A percentile compares a stretch with the other conserved stretches of the same genome.
Conservation (phyloP, 306 rosid species). For the Ceratonia siliqua region DNA sequence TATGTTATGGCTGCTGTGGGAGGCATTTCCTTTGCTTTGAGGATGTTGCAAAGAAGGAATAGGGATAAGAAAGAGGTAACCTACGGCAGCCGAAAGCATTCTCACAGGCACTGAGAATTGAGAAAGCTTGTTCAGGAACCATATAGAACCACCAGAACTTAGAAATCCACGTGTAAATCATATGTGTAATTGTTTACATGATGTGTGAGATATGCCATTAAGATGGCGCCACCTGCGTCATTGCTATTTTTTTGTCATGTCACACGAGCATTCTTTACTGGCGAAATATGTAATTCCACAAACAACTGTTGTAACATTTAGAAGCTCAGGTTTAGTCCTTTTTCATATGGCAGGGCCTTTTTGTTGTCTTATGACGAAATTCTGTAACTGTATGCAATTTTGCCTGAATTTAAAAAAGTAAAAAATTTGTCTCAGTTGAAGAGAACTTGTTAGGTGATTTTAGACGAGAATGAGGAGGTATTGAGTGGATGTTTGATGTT, state of each 20-base stretch:
- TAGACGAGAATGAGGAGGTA: neutral
- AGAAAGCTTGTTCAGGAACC: slow-evolving; percentile 9
- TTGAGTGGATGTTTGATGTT: too few relatives aligned
- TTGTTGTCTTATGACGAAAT: slow-evolving; percentile 4
- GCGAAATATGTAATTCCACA: slow-evolving; percentile 21
- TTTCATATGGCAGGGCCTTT: slow-evolving; percentile 30
- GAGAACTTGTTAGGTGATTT: neutral
- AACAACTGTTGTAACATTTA: slow-evolving; percentile 35
- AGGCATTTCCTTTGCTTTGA: slow-evolving; percentile 54
- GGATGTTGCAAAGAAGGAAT: slow-evolving; percentile 48
- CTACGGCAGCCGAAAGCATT: slow-evolving; percentile 61
- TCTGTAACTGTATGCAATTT: slow-evolving; percentile 12
- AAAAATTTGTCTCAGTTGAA: neutral
- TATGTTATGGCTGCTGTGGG: slow-evolving; percentile 72
- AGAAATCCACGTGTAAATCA: slow-evolving; percentile 18
- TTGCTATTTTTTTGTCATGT: slow-evolving; percentile 26
- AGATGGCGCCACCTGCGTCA: slow-evolving; percentile 27
- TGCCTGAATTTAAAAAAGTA: slow-evolving; percentile 1
- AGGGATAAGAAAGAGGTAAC: slow-evolving; percentile 54
- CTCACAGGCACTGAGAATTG: slow-evolving; percentile 70
- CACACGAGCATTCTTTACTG: slow-evolving; percentile 10
- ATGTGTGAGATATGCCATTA: slow-evolving; percentile 22
- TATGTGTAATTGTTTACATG: slow-evolving; percentile 8
- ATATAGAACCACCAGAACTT: neutral
- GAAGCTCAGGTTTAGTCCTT: slow-evolving; percentile 20